Conservation (phyloP, 2,329 filamentous ascomycete genomes). For the Neoarthrinium moseri region DNA sequence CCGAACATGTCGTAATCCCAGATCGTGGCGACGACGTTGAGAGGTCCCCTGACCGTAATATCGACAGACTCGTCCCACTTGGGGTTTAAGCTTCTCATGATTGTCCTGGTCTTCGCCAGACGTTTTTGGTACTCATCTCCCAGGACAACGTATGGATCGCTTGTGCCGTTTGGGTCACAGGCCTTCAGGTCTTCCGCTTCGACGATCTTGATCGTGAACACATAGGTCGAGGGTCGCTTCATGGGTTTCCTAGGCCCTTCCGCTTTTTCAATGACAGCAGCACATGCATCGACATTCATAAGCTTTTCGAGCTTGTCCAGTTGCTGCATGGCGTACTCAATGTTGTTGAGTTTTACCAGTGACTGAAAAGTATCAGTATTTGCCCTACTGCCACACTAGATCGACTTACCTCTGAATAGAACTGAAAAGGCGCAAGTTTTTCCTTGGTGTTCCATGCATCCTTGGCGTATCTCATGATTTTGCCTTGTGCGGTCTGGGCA, state of each 20-base stretch:
- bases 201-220: conserved; percentile 98
- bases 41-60: conserved; percentile 84
- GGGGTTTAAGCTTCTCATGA: conserved; percentile 87
- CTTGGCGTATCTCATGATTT: conserved; percentile 88
- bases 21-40: conserved; percentile 94
- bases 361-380: conserved; percentile 57
- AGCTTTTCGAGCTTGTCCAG: conserved; percentile 86
- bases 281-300: conserved; percentile 90
- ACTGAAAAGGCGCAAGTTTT: conserved; percentile 94
- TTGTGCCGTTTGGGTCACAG: conserved; percentile 92
- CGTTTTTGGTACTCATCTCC: conserved; percentile 98
- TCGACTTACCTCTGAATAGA: conserved; percentile 75
- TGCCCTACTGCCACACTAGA: not conserved
- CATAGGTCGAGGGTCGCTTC: conserved; percentile 79
- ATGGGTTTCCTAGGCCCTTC: conserved; percentile 66
- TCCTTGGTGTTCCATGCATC: conserved; percentile 91
- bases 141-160: conserved; percentile 95
- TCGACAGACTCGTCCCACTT: conserved; percentile 98
- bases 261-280: conserved; percentile 73
- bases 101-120: conserved; percentile 88
- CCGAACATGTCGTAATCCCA: conserved; percentile 99
- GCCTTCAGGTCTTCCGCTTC: conserved; percentile 97
- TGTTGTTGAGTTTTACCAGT: conserved; percentile 95
- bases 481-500: conserved; percentile 82
- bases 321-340: conserved; percentile 91